These are phyloP conservation scores for Cryptococcus sp. DNA, from an alignment of 1,284 basidiomycete species.

Conservation along the genomic window DNA sequence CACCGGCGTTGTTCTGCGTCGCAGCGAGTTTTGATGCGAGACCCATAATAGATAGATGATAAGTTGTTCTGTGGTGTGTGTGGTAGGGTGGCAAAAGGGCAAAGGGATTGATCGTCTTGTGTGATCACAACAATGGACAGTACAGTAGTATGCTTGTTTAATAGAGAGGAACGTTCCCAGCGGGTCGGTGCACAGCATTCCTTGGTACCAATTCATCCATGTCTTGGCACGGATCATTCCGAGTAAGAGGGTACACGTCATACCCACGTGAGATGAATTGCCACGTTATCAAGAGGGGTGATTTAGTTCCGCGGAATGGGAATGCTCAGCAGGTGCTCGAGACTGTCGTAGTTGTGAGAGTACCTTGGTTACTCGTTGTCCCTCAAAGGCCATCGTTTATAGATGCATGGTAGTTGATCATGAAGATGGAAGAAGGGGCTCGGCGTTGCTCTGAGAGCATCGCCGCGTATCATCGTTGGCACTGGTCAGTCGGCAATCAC, in stretches of 20 bases:
- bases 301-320: too few species aligned
- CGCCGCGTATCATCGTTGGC: too few species aligned
- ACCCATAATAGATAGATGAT: conserved; percentile 29
- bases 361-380: too few species aligned
- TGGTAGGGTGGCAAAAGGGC: background rate
- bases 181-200: conserved; percentile 5
- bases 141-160: conserved; percentile 1
- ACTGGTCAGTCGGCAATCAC: too few species aligned
- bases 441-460: too few species aligned
- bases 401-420: too few species aligned
- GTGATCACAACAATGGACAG: background rate
- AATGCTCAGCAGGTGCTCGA: too few species aligned
- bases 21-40: conserved; percentile 44
- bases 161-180: background rate
- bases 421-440: too few species aligned
- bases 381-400: too few species aligned
- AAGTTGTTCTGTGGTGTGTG: conserved; percentile 6
- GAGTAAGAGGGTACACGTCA: conserved; percentile 2
- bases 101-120: background rate
- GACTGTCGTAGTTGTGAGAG: too few species aligned
- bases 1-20: conserved; percentile 26
- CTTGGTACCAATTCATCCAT: background rate
- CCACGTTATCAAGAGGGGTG: too few species aligned
- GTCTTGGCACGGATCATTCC: conserved; percentile 6
- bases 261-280: background rate